Base-by-base conservation (phyloP, 306 rosid genomes). In the Oemleria cerasiformis region DNA sequence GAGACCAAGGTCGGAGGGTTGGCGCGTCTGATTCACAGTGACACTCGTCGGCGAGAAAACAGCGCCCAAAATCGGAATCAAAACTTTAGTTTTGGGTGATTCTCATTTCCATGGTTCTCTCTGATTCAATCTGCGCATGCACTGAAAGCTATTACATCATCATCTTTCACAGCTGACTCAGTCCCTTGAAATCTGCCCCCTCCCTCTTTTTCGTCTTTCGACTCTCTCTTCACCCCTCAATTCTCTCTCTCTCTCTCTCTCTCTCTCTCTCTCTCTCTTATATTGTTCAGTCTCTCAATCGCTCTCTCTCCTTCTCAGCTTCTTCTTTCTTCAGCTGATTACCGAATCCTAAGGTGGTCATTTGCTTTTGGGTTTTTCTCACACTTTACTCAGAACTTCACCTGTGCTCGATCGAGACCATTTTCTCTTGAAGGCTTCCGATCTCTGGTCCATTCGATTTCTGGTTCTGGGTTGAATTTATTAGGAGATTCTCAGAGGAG, bases 161-260 rank as follows among this genome's bases (percentile, higher is more conserved):
- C 64, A 0, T 9, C 36, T 1, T 2, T 30, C 36, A 1, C 9
- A 15, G 43, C 65, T 38, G 15, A 61, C 54, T 73, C 47, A 12
- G 20, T 41, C 34, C 80, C 66, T 70, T 36, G 12, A 63, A 55
- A 55, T 38, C 23, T 21, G 80, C 71, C 68, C 61, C 62, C 59
- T 67, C 74, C 66, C 30, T 3, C 65, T 74, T 30, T 3, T 34
- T 65, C 77, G 77, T 73, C 62, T 68, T 47, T 67, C 78, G 73
- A 58, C 62, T 57, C 49, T 67, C 62, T 67, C 73, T 58, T 43
- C 65, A 3, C 68, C 61, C 10, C 15, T 14, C 7, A 39, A 17
- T 8, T 8, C 68, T 41, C 72, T 34, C 38, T 23, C 38, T 60
- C 64, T 55, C 67, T 56, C 54, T 16, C 21, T 15, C 13, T 19